Evolutionary conservation across 2,329 filamentous ascomycete species (phyloP).

Genomic region (Dactylonectria estremocensis): DNA sequence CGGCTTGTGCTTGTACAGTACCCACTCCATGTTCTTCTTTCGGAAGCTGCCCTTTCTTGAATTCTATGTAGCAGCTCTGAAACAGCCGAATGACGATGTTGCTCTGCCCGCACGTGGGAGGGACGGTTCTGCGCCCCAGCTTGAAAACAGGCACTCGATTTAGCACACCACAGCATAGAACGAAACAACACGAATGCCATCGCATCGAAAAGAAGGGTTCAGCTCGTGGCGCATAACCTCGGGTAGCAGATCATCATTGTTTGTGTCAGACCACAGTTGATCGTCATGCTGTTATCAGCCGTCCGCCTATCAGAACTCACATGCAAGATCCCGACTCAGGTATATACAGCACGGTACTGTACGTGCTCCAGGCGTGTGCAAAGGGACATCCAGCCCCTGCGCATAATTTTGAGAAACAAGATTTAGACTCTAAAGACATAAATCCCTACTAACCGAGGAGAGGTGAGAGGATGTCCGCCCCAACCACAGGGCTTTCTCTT

Average conservation of each 20-base stretch:
- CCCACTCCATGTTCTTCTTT: neutral
- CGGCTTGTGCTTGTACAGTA: neutral
- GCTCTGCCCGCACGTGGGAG: neutral
- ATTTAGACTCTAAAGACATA: neutral
- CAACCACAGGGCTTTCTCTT: too few relatives aligned
- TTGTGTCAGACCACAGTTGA: slow-evolving; percentile 8
- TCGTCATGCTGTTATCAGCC: slow-evolving; percentile 16
- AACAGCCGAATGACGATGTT: neutral
- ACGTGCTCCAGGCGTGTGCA: neutral
- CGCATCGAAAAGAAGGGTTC: neutral
- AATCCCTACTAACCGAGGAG: neutral
- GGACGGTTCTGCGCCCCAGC: neutral
- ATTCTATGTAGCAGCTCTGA: neutral
- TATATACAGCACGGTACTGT: neutral
- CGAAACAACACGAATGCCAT: neutral
- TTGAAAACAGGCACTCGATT: neutral
- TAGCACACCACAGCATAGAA: neutral
- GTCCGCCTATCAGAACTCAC: slow-evolving; percentile 3
- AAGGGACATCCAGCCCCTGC: neutral
- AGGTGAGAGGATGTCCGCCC: neutral
- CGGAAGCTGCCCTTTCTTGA: neutral
- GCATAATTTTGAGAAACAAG: neutral
- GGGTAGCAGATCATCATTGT: neutral
- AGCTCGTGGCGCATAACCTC: neutral
- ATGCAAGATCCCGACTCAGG: slow-evolving; percentile 5